Evolutionary conservation across 768 basidiomycete species (phyloP).

Genomic region (Paxillus ammoniavirescens): DNA sequence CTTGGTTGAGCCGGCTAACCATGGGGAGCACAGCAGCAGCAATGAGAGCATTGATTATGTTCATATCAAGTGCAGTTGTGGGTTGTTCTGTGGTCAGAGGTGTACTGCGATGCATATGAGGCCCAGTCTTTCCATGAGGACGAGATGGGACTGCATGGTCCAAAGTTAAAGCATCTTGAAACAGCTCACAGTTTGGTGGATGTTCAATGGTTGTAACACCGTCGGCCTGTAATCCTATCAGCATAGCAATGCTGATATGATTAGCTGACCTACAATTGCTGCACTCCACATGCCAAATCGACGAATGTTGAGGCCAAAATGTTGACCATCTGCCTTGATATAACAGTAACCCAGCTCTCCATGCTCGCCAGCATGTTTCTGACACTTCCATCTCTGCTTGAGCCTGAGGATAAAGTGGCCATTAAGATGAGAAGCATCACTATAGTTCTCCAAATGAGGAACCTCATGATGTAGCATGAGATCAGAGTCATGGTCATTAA

Average conservation of each 20-base stretch:
- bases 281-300: neutral
- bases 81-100: neutral
- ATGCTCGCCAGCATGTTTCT: constrained; percentile 17
- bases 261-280: neutral
- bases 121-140: neutral
- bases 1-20: neutral
- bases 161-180: neutral
- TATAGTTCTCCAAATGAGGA: neutral
- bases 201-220: neutral
- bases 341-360: constrained; percentile 18
- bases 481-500: neutral
- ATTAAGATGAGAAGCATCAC: neutral
- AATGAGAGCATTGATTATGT: neutral
- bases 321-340: constrained; percentile 2
- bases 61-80: neutral
- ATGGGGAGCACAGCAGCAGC: neutral
- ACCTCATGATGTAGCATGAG: neutral
- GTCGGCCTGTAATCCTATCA: neutral
- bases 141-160: neutral
- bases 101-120: neutral
- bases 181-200: neutral
- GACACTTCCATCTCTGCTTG: constrained; percentile 16
- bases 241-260: neutral
- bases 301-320: neutral
- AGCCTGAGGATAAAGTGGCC: constrained; percentile 17